Conservation (phyloP, 352 stramenopile genomes). For the Discostella stelligera region DNA sequence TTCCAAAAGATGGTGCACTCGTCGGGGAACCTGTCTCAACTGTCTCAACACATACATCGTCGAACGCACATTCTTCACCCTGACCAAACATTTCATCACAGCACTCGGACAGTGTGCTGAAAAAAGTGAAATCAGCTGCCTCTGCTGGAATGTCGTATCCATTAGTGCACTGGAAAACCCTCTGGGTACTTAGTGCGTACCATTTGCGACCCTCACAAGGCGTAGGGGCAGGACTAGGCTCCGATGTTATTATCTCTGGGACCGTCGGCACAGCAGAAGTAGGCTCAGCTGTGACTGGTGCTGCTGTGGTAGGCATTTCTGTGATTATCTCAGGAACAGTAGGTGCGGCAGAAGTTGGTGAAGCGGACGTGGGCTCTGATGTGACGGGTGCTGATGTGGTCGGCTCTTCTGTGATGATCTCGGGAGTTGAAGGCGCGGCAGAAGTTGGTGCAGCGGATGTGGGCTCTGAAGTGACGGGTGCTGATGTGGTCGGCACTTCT, state of each 20-base stretch:
- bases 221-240: constrained; percentile 4
- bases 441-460: background rate
- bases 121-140: constrained; percentile 1
- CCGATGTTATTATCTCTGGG: background rate
- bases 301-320: background rate
- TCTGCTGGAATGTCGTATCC: constrained; percentile 8
- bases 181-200: constrained; percentile 2
- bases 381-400: background rate
- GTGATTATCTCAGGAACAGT: background rate
- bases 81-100: constrained; percentile 10
- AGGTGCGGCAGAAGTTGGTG: background rate
- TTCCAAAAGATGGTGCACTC: background rate
- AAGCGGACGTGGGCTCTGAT: background rate
- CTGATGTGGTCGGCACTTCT: background rate
- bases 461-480: background rate
- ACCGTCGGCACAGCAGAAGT: background rate
- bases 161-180: background rate
- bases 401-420: background rate
- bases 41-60: background rate
- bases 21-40: background rate
- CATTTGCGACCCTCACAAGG: constrained; percentile 10
- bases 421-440: background rate
- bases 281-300: background rate
- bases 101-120: background rate
- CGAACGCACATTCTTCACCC: background rate